These are phyloP conservation scores for Entomophthora muscae DNA, from an alignment of 371 early-diverging fungal species.

Conservation along the genomic window DNA sequence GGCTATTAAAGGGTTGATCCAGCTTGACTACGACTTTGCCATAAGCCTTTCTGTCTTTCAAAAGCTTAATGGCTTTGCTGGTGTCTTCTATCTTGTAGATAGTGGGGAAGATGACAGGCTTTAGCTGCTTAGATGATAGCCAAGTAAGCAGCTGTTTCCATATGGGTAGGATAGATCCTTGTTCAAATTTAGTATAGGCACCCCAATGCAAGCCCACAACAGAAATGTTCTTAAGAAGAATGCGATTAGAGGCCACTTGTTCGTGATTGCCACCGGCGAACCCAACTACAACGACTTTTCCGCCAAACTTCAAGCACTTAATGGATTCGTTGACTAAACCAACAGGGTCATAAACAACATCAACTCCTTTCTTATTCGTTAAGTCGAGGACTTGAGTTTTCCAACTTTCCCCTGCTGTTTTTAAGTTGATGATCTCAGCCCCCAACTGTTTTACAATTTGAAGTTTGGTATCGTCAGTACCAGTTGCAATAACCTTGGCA, in stretches of 20 bases:
- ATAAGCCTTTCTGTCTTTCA: not conserved
- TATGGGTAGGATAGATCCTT: conserved; percentile 36
- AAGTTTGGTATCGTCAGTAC: conserved; percentile 53
- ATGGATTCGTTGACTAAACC: conserved; percentile 47
- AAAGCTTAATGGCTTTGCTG: not conserved
- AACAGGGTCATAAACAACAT: conserved; percentile 65
- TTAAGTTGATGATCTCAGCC: conserved; percentile 69
- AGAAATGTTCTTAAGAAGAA: conserved; percentile 67
- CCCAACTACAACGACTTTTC: conserved; percentile 66
- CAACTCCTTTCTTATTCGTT: conserved; percentile 27
- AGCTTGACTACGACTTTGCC: conserved; percentile 1
- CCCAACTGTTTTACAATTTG: conserved; percentile 44
- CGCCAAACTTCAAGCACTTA: conserved; percentile 75
- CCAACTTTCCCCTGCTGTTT: conserved; percentile 45
- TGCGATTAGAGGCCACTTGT: conserved; percentile 56
- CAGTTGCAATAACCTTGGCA: conserved; percentile 73
- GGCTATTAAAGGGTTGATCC: no score
- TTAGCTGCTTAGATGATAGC: conserved; percentile 34
- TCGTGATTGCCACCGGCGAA: conserved; percentile 74
- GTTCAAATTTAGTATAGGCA: conserved; percentile 44
- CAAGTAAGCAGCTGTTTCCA: conserved; percentile 54
- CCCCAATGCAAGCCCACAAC: conserved; percentile 64
- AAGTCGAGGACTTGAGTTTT: conserved; percentile 43
- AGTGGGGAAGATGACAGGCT: conserved; percentile 36
- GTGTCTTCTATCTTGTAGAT: not conserved